Evolutionary conservation across 345 rosid species (phyloP), one percentile per base, ranked within the genome.

Genomic region (Gossypium rotundifolium): DNA sequence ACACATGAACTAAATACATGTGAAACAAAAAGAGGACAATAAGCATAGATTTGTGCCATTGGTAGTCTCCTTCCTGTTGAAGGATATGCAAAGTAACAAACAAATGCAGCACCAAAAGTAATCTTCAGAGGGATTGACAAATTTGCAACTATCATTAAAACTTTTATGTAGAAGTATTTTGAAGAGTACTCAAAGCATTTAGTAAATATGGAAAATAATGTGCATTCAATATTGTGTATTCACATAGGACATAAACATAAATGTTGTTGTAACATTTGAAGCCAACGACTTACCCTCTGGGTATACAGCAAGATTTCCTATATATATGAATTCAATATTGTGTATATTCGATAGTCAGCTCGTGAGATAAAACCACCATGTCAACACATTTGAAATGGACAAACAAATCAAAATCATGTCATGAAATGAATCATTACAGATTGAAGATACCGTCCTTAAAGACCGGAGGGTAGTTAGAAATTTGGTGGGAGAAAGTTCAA

Each of bases 71-170:
- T 38, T 65, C 53, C 53, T 44, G 51, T 45, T 44, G 53, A 44
- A 45, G 11, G 53, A 45, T 44, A 48, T 45, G 33, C 70, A 65
- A 45, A 46, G 71, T 66, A 66, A 66, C 54, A 45, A 45, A 65
- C 33, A 65, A 42, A 44, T 65, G 10, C 33, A 42, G 17, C 14
- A 44, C 17, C 8, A 45, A 42, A 65, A 44, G n/a, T 44, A 18
- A 20, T 42, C 57, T 67, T 67, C 2, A 23, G 57, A 23, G 14
- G 55, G 42, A 23, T 2, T 8, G 16, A 27, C 45, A 67, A 23
- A 14, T 23, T 48, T 23, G 40, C 42, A 23, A 8, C 13, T 9
- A 68, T 2, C 40, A 23, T 48, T 46, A 48, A 23, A 67, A 68
- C 25, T 2, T 45, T 40, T 66, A n/a, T 4, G 18, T 10, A 17